Conservation (phyloP, 495 filamentous ascomycete species). For the Parathielavia appendiculata region DNA sequence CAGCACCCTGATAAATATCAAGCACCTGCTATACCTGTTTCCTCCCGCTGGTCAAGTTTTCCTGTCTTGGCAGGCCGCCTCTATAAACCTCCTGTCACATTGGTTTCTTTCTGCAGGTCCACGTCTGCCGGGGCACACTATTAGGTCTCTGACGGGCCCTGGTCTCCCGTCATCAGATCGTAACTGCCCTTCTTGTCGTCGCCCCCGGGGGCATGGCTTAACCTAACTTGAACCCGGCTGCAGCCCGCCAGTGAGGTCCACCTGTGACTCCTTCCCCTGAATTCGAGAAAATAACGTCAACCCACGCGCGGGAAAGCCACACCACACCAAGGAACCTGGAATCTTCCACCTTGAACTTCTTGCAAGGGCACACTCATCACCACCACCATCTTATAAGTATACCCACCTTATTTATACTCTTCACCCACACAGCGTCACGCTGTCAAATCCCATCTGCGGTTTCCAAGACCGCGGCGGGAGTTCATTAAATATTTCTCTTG, state of each 20-base stretch:
- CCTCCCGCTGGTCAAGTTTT: background rate
- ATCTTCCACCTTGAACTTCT: too few relatives aligned
- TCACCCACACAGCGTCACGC: too few relatives aligned
- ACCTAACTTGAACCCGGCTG: background rate
- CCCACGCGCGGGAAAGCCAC: too few relatives aligned
- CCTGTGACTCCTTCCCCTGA: too few relatives aligned
- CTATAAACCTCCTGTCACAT: conserved; percentile 7
- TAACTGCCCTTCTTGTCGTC: background rate
- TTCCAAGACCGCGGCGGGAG: background rate
- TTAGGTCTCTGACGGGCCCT: conserved; percentile 11
- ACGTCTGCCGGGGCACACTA: background rate
- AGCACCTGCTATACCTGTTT: background rate
- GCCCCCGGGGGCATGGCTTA: too few relatives aligned
- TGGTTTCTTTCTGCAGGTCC: conserved; percentile 10
- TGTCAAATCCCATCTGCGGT: background rate
- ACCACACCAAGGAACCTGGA: too few relatives aligned
- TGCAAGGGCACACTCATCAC: too few relatives aligned
- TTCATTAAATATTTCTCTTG: background rate
- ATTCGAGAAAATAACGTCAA: too few relatives aligned
- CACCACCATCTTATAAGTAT: too few relatives aligned
- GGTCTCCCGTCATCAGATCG: conserved; percentile 1
- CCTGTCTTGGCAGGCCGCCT: conserved; percentile 21
- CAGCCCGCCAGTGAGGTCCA: background rate
- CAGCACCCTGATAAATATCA: conserved; percentile 13
- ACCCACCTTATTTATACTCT: too few relatives aligned